Conservation (phyloP, 441 rosid species). For the Populus hybrid region DNA sequence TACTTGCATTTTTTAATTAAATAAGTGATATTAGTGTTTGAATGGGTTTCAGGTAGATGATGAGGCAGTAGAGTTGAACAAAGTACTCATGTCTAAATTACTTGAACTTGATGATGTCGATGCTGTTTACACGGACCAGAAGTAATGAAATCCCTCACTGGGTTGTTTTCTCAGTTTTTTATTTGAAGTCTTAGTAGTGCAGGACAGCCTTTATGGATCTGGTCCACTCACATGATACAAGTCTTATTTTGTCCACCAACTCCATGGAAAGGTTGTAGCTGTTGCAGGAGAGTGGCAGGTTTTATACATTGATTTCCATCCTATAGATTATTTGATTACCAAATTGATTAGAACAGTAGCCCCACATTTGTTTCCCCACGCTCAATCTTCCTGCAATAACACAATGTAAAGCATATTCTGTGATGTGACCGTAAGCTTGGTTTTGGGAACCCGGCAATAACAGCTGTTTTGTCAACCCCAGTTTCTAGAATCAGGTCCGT, state of each 20-base stretch:
- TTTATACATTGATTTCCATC: background rate
- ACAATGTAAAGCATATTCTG: background rate
- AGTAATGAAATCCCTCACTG: constrained; percentile 25
- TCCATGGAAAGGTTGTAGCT: background rate
- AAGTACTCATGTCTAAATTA: constrained; percentile 67
- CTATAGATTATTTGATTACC: background rate
- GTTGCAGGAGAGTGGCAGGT: background rate
- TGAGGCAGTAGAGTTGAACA: constrained; percentile 87
- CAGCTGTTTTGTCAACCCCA: background rate
- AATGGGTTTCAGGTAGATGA: constrained; percentile 64
- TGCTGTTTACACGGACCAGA: constrained; percentile 81
- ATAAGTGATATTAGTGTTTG: background rate
- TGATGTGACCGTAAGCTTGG: background rate
- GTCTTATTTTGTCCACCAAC: background rate
- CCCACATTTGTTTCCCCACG: too few species aligned
- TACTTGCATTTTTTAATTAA: background rate
- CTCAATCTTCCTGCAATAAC: background rate
- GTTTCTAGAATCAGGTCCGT: background rate
- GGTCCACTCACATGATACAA: background rate
- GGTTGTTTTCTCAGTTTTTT: background rate
- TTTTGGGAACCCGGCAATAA: background rate
- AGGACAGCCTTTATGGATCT: background rate
- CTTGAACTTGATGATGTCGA: constrained; percentile 91
- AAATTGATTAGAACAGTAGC: background rate
- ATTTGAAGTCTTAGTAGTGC: background rate